Conservation (phyloP, 805 yeast genomes). For the Grigorovia yakushimaensis region DNA sequence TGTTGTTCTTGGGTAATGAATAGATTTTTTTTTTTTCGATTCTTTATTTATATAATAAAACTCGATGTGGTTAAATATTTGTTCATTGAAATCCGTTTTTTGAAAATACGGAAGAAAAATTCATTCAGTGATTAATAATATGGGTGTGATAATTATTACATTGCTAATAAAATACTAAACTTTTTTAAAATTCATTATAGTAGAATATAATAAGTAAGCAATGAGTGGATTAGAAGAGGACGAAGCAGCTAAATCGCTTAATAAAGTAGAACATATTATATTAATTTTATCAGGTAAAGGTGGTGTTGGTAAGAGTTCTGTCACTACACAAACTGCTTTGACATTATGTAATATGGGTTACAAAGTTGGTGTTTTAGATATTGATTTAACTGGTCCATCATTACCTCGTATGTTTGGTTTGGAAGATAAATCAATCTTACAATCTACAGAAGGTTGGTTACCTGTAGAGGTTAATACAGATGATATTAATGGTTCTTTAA, state of each 20-base stretch:
- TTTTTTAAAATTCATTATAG: too few relatives aligned
- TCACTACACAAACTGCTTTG: conserved; percentile 90
- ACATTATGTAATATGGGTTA: conserved; percentile 58
- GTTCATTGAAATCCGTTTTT: too few relatives aligned
- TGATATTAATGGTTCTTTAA: conserved; percentile 37
- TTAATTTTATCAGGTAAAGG: conserved; percentile 90
- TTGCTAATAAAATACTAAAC: too few relatives aligned
- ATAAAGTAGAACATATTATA: conserved; percentile 62
- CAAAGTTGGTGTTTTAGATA: conserved; percentile 89
- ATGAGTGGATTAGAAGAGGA: conserved; percentile 4
- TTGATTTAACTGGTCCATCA: conserved; percentile 94
- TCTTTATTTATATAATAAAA: too few relatives aligned
- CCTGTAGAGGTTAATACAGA: conserved; percentile 51
- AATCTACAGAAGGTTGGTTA: conserved; percentile 79
- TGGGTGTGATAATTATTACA: not conserved
- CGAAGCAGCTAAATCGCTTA: conserved; percentile 27
- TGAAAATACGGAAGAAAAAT: too few relatives aligned
- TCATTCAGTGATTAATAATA: too few relatives aligned
- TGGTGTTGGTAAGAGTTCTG: conserved; percentile 95
- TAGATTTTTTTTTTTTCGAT: too few relatives aligned
- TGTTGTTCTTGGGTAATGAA: too few relatives aligned
- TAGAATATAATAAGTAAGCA: not conserved
- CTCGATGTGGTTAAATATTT: too few relatives aligned
- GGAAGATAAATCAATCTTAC: conserved; percentile 70
- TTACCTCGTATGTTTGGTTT: conserved; percentile 93